Evolutionary conservation across 192 early-diverging fungal species (phyloP), one percentile per base, ranked within the genome.

Genomic region (Coemansia sp.): DNA sequence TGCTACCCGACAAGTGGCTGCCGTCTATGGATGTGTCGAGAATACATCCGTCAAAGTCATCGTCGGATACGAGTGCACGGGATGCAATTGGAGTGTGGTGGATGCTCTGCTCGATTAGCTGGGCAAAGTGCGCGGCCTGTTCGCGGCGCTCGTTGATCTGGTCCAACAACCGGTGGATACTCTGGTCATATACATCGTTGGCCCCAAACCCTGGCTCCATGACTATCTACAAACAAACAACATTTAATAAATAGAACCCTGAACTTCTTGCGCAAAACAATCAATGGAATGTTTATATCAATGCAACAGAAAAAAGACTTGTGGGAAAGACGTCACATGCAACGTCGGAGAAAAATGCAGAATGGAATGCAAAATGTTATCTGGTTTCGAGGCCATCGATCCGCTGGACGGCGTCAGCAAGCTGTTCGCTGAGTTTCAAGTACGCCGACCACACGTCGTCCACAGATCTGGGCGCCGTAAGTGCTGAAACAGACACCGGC

Each of bases 391-490:
- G 60, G 7, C 44, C 37, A 5, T 52, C 50, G 9, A 79, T 69
- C 26, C 76, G 58, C 44, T 73, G 60, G 17, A 55, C 31, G 12
- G 67, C 66, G 40, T 56, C 63, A 25, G 76, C 70, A 5, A 79
- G 37, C 60, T 72, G 66, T 63, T 79, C 66, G 42, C 52, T 63
- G 57, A 79, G 76, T 34, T 64, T 18, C 55, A 78, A 36, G 38
- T 66, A 78, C 10, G 70, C 70, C 2, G 75, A 23, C 75, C 75
- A 78, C 50, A 78, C 67, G 10, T 78, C 75, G 18, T 72, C 70
- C 15, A 69, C 37, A 10, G 69, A 63, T 9, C 18, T 58, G 9
- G 75, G 75, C 6, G 75, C 70, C 0, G 75, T 78, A 24, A 78
- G 56, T 2, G 70, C 70, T 9, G 53, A 58, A 10, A 78, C 70